phyloP scores from a whole-genome alignment of 768 basidiomycete species.

The Gymnopilus junonius region DNA sequence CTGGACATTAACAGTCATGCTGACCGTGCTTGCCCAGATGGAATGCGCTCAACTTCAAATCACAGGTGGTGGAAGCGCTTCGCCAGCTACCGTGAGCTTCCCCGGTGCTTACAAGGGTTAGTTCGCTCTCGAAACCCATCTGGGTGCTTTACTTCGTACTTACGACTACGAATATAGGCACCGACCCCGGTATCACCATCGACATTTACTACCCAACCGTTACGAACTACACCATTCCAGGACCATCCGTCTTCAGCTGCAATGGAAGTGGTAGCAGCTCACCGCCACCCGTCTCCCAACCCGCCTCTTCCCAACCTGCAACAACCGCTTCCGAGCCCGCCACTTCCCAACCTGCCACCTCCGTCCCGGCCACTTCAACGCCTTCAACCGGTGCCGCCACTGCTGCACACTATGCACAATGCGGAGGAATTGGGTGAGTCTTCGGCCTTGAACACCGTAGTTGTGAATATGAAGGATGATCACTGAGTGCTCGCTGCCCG shows the following conservation, averaged over 20 bases:
- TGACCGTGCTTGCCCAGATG: conserved; percentile 34
- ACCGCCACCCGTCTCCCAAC: conserved; percentile 9
- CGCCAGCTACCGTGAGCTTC: conserved; percentile 49
- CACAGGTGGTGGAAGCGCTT: conserved; percentile 46
- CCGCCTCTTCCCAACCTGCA: no score
- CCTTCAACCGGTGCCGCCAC: conserved; percentile 27
- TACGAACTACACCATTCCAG: conserved; percentile 45
- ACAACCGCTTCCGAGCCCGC: background rate
- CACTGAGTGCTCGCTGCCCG: background rate
- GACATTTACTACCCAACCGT: conserved; percentile 44
- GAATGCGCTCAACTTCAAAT: conserved; percentile 50
- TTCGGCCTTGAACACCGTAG: background rate
- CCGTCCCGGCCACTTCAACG: conserved; percentile 9
- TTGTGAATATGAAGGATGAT: background rate
- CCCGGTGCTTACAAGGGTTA: conserved; percentile 49
- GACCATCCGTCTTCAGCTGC: conserved; percentile 45
- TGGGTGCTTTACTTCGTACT: background rate
- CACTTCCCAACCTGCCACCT: conserved; percentile 7
- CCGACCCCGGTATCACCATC: conserved; percentile 50
- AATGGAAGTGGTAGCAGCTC: conserved; percentile 18
- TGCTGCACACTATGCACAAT: conserved; percentile 47
- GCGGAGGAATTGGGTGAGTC: conserved; percentile 44
- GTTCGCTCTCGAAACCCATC: background rate
- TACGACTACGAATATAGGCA: conserved; percentile 23
- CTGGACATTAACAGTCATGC: background rate